Conservation (phyloP, 306 rosid species). For the Prunus armeniaca region DNA sequence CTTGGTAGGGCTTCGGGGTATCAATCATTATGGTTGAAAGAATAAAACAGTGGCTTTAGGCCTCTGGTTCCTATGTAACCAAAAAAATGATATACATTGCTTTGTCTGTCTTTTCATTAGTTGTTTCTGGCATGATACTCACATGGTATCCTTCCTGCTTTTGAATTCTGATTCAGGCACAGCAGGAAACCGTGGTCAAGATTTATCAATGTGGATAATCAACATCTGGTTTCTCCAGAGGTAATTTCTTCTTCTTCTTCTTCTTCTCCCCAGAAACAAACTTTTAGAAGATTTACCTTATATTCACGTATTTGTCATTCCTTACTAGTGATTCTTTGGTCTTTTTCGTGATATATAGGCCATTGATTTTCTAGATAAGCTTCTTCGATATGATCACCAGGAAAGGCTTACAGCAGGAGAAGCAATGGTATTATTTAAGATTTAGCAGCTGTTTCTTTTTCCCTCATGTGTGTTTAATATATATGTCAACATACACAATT, state of each 20-base stretch:
- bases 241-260: constrained; percentile 31
- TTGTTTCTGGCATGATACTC: background rate
- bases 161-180: constrained; percentile 56
- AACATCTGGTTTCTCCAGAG: constrained; percentile 91
- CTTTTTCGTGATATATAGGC: constrained; percentile 44
- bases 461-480: background rate
- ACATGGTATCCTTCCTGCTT: background rate
- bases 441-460: background rate
- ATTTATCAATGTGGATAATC: constrained; percentile 81
- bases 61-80: background rate
- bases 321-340: background rate
- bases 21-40: background rate
- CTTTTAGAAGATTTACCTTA: background rate
- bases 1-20: background rate
- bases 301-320: background rate
- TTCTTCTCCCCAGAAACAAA: background rate
- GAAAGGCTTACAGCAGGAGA: constrained; percentile 91
- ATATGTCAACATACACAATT: background rate
- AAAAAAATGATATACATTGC: background rate
- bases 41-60: background rate
- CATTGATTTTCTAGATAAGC: constrained; percentile 93
- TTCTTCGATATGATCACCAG: constrained; percentile 88
- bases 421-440: constrained; percentile 66
- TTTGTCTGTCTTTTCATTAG: background rate
- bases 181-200: constrained; percentile 89